phyloP scores from a whole-genome alignment of 495 filamentous ascomycete genomes.

The Penicillium bovifimosum region DNA sequence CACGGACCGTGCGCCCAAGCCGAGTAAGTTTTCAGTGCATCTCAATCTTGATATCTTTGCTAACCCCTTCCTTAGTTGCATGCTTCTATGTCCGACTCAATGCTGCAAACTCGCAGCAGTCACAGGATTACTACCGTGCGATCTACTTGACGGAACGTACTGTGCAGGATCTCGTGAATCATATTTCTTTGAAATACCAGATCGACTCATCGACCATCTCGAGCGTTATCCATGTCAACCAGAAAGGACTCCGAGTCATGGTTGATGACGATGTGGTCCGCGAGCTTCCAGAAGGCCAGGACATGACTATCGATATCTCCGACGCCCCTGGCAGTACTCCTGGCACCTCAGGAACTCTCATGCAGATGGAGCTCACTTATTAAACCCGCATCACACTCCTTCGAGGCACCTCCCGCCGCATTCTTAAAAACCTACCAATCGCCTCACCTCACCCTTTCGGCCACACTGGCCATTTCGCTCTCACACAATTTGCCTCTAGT shows the following conservation, averaged over 20 bases:
- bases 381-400: constrained; percentile 13
- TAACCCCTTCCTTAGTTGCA: constrained; percentile 49
- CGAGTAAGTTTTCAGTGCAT: constrained; percentile 43
- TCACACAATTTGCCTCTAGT: background rate
- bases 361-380: constrained; percentile 40
- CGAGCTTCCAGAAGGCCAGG: constrained; percentile 85
- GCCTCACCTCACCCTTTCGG: background rate
- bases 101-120: constrained; percentile 39
- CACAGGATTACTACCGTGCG: constrained; percentile 71
- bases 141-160: constrained; percentile 79
- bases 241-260: constrained; percentile 71
- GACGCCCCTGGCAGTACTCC: constrained; percentile 25
- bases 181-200: constrained; percentile 69
- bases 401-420: no score
- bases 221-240: constrained; percentile 64
- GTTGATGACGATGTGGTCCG: constrained; percentile 87
- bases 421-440: background rate
- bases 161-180: constrained; percentile 59
- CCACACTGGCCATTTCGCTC: background rate
- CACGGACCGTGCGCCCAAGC: constrained; percentile 61
- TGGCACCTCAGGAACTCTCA: constrained; percentile 14
- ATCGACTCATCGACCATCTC: constrained; percentile 66
- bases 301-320: constrained; percentile 67
- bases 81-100: constrained; percentile 78
- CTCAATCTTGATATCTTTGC: background rate